Conservation (phyloP, 2,329 filamentous ascomycete species). For the Botrytis deweyae region DNA sequence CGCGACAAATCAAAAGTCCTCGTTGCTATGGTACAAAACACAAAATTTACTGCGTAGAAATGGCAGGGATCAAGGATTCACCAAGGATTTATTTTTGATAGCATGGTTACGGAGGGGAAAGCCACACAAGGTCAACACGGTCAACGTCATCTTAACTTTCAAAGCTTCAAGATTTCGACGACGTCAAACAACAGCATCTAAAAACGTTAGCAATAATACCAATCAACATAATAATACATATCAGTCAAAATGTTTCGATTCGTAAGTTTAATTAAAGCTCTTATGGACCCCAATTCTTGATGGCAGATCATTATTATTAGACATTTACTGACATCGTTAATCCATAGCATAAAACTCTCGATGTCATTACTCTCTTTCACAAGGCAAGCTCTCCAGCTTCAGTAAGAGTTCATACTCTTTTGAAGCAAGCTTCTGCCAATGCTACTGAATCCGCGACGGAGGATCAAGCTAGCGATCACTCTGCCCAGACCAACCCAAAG, state of each 20-base stretch:
- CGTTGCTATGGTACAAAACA: not conserved
- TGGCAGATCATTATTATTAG: constrained; percentile 2
- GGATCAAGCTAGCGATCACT: constrained; percentile 70
- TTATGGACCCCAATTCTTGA: not conserved
- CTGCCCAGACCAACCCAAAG: constrained; percentile 53
- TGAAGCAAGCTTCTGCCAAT: constrained; percentile 77
- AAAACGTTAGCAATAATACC: not conserved
- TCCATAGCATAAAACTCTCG: constrained; percentile 70
- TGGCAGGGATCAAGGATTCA: constrained; percentile 13
- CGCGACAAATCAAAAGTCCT: constrained; percentile 21
- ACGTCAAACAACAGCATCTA: not conserved
- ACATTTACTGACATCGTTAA: constrained; percentile 12
- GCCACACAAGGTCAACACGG: not conserved
- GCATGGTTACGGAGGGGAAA: constrained; percentile 4
- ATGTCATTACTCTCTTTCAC: constrained; percentile 97
- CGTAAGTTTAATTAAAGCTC: constrained; percentile 29
- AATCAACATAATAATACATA: not conserved
- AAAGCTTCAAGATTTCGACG: not conserved
- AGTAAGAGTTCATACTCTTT: constrained; percentile 67
- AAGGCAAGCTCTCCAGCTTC: constrained; percentile 73
- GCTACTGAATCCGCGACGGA: constrained; percentile 66
- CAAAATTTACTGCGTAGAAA: constrained; percentile 15
- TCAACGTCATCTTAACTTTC: constrained; percentile 9
- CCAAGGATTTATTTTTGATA: not conserved
- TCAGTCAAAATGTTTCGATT: constrained; percentile 41